These are phyloP conservation scores for Priceomyces medius DNA, from an alignment of 805 yeast genomes.

Conservation along the genomic window DNA sequence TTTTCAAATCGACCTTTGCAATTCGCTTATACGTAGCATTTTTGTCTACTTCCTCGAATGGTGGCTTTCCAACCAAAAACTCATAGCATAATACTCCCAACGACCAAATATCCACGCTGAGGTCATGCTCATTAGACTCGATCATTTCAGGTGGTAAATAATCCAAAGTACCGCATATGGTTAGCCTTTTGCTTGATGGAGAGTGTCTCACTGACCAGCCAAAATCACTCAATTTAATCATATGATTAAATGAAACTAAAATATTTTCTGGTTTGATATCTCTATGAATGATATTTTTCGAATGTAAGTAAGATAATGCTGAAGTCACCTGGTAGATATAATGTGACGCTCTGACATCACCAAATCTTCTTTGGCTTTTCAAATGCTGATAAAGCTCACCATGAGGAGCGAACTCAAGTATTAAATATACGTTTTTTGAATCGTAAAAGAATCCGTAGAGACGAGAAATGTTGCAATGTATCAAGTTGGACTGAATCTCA, in stretches of 20 bases:
- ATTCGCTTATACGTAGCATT: slow-evolving; percentile 80
- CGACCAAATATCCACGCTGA: slow-evolving; percentile 92
- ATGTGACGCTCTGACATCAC: slow-evolving; percentile 70
- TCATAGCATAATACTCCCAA: slow-evolving; percentile 86
- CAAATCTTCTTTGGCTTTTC: slow-evolving; percentile 64
- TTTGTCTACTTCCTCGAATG: slow-evolving; percentile 83
- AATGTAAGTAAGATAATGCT: slow-evolving; percentile 75
- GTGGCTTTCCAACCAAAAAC: slow-evolving; percentile 79
- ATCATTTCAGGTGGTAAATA: slow-evolving; percentile 93
- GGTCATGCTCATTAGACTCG: slow-evolving; percentile 89
- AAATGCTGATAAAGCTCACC: slow-evolving; percentile 84
- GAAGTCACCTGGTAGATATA: slow-evolving; percentile 81
- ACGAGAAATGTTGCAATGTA: slow-evolving; percentile 78
- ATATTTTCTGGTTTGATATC: slow-evolving; percentile 90
- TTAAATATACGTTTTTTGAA: slow-evolving; percentile 70
- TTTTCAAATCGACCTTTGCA: slow-evolving; percentile 67
- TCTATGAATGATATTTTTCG: slow-evolving; percentile 71
- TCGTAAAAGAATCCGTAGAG: slow-evolving; percentile 87
- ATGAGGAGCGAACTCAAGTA: slow-evolving; percentile 78
- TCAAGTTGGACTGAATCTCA: slow-evolving; percentile 78
- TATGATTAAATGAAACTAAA: slow-evolving; percentile 47
- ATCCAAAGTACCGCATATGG: slow-evolving; percentile 95
- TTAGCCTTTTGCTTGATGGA: slow-evolving; percentile 49
- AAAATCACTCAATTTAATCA: slow-evolving; percentile 50
- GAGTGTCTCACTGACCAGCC: slow-evolving; percentile 70